Evolutionary conservation across 2,329 filamentous ascomycete species (phyloP).

Genomic region (Trichoderma sp.): DNA sequence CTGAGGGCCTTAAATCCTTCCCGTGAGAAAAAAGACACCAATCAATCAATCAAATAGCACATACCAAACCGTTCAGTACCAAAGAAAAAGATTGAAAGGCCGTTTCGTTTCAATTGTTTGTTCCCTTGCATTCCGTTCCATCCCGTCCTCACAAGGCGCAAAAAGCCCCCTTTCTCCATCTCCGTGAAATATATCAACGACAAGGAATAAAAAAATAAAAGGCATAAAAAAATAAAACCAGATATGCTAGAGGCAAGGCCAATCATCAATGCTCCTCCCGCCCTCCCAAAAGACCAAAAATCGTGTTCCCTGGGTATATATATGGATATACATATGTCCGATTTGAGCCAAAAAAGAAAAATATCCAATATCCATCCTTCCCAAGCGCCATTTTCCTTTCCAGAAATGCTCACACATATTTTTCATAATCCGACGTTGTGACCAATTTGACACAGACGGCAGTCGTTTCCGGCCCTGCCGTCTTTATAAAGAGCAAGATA

Average conservation of each 20-base stretch:
- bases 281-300: background rate
- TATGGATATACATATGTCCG: slow-evolving; percentile 10
- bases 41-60: background rate
- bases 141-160: too few species aligned
- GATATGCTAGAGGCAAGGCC: background rate
- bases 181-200: background rate
- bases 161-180: background rate
- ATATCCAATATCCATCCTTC: background rate
- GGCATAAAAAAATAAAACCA: background rate
- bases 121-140: background rate
- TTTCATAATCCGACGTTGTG: background rate
- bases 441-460: background rate
- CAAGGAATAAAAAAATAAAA: background rate
- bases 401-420: background rate
- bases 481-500: background rate
- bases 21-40: background rate
- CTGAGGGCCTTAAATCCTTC: background rate
- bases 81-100: background rate
- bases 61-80: background rate
- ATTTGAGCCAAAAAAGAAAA: slow-evolving; percentile 11
- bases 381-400: slow-evolving; percentile 8
- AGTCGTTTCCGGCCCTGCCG: background rate
- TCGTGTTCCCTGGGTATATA: slow-evolving; percentile 18
- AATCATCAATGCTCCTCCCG: background rate
- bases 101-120: background rate